These are phyloP conservation scores for Panellus pusillus DNA, from an alignment of 768 basidiomycete genomes.

Conservation along the genomic window DNA sequence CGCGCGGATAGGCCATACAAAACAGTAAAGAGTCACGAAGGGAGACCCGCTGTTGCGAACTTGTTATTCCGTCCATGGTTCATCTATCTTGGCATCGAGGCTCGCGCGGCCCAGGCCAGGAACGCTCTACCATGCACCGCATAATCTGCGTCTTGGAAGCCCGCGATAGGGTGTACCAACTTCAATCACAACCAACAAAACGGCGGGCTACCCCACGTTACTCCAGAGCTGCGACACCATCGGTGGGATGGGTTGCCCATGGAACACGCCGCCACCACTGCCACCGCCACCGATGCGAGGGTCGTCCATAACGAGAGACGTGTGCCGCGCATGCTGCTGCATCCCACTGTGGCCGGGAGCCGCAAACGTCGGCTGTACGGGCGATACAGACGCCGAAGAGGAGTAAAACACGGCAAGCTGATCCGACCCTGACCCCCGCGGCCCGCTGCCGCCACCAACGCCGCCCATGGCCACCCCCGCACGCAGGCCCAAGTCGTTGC, in stretches of 20 bases:
- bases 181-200: too few relatives aligned
- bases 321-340: conserved; percentile 4
- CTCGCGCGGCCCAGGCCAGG: too few relatives aligned
- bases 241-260: conserved; percentile 4
- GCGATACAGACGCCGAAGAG: neutral
- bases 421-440: neutral
- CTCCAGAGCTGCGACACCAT: conserved; percentile 11
- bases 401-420: conserved; percentile 9
- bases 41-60: too few relatives aligned
- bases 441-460: conserved; percentile 1
- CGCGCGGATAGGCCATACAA: too few relatives aligned
- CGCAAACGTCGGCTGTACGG: neutral
- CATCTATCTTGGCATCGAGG: too few relatives aligned
- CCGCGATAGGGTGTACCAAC: too few relatives aligned
- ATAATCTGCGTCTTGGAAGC: too few relatives aligned
- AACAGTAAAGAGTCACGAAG: too few relatives aligned
- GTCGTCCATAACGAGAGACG: conserved; percentile 5
- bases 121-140: too few relatives aligned
- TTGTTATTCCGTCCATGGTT: too few relatives aligned
- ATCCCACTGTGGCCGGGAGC: neutral
- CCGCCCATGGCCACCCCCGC: neutral
- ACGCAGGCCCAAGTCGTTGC: neutral
- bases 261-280: neutral
- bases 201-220: conserved; percentile 6
- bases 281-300: neutral